These are phyloP conservation scores for Aspergillus homomorphus DNA, from an alignment of 495 filamentous ascomycete species.

Conservation along the genomic window DNA sequence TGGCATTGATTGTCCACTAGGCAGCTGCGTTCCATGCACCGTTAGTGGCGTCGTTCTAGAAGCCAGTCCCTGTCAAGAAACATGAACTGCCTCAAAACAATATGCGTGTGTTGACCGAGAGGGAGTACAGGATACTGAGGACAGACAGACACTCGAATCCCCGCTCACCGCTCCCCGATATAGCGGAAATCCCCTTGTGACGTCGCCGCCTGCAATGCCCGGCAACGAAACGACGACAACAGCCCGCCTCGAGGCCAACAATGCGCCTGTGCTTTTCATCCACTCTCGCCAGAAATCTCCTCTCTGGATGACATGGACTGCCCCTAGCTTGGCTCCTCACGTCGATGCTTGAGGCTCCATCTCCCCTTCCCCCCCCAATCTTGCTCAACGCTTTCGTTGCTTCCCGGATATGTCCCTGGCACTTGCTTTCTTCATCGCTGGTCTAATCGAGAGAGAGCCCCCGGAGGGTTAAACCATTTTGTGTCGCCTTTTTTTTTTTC, in stretches of 20 bases:
- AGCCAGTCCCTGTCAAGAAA: not conserved
- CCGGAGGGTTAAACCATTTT: conserved; percentile 28
- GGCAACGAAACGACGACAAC: not conserved
- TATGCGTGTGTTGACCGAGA: not conserved
- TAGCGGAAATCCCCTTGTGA: conserved; percentile 16
- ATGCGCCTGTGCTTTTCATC: conserved; percentile 2
- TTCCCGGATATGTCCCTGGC: conserved; percentile 25
- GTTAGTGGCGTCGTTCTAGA: conserved; percentile 10
- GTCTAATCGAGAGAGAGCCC: conserved; percentile 23
- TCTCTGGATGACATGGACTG: conserved; percentile 11
- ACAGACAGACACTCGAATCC: not conserved
- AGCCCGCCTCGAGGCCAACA: not conserved
- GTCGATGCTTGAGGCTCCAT: conserved; percentile 3
- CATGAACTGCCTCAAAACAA: not conserved
- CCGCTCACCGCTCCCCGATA: conserved; percentile 21
- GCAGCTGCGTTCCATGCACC: conserved; percentile 20
- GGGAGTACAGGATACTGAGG: not conserved
- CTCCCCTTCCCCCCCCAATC: conserved; percentile 11
- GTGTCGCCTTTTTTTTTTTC: conserved; percentile 16
- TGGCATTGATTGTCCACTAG: conserved; percentile 7
- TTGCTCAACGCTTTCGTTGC: not conserved
- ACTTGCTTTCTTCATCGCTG: conserved; percentile 19
- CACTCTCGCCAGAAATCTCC: not conserved
- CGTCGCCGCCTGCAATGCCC: conserved; percentile 13
- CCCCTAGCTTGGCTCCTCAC: conserved; percentile 6